A percentile compares a stretch with the other conserved stretches of the same genome.
phyloP scores from a whole-genome alignment of 495 filamentous ascomycete species.

The Aspergillus kassunensis region DNA sequence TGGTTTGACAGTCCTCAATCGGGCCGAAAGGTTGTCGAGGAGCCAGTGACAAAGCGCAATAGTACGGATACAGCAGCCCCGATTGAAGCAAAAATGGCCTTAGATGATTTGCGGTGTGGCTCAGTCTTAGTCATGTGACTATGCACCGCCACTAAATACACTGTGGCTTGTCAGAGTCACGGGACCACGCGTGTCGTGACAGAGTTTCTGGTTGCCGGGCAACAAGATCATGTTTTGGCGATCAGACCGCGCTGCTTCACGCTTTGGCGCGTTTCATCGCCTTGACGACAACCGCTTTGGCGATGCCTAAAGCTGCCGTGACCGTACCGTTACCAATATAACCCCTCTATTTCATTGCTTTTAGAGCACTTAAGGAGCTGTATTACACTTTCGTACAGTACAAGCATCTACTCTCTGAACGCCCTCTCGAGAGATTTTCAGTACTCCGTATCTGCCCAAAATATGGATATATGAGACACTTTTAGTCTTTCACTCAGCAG shows the following conservation, averaged over 20 bases:
- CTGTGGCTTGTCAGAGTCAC: slow-evolving; percentile 15
- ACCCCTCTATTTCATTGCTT: neutral
- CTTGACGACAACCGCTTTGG: slow-evolving; percentile 13
- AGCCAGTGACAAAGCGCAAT: slow-evolving; percentile 11
- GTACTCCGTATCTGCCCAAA: slow-evolving; percentile 13
- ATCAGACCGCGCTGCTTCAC: slow-evolving; percentile 18
- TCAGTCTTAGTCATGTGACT: slow-evolving; percentile 7
- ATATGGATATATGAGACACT: no score
- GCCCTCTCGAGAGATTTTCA: neutral
- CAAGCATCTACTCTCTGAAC: neutral
- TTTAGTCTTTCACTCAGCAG: no score
- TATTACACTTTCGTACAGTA: neutral
- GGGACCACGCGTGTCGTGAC: slow-evolving; percentile 2
- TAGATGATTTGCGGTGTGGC: slow-evolving; percentile 15
- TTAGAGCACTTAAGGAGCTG: neutral
- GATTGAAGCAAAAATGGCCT: slow-evolving; percentile 24
- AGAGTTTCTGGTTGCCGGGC: slow-evolving; percentile 16
- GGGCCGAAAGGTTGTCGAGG: slow-evolving; percentile 9
- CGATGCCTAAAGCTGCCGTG: slow-evolving; percentile 1
- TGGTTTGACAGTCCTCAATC: neutral
- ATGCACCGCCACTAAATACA: slow-evolving; percentile 14
- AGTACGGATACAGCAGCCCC: neutral
- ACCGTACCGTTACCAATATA: slow-evolving; percentile 23
- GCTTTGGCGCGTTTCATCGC: slow-evolving; percentile 18
- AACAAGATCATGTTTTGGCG: slow-evolving; percentile 17